Evolutionary conservation across 257 asterid species (phyloP).

Genomic region (Paraleonurus japonicus): DNA sequence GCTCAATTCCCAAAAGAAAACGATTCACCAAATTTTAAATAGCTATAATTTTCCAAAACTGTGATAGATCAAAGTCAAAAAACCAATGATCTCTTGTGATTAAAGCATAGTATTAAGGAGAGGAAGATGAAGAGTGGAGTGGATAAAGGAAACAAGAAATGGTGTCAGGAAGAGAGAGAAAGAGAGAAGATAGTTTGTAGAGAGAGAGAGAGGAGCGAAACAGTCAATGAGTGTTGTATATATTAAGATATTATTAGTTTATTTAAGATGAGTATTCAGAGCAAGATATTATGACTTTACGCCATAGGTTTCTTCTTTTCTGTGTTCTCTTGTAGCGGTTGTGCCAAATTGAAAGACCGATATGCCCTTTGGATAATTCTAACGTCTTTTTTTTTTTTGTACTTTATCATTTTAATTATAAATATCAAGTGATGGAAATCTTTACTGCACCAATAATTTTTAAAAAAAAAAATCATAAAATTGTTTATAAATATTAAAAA

Average conservation of each 20-base stretch:
- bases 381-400: too few relatives aligned
- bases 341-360: background rate
- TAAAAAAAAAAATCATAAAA: too few relatives aligned
- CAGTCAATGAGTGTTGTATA: background rate
- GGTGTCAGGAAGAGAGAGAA: conserved; percentile 28
- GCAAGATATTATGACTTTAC: conserved; percentile 12
- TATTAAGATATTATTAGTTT: background rate
- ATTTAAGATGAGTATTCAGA: background rate
- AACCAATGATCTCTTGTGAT: background rate
- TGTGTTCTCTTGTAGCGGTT: background rate
- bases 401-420: too few relatives aligned
- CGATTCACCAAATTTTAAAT: background rate
- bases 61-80: background rate
- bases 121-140: conserved; percentile 12
- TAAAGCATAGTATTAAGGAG: background rate
- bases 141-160: conserved; percentile 33
- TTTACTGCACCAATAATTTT: too few relatives aligned
- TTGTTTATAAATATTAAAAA: too few relatives aligned
- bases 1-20: background rate
- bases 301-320: background rate
- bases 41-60: background rate
- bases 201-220: background rate
- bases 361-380: conserved; percentile 11
- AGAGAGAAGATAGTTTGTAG: conserved; percentile 33
- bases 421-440: too few relatives aligned